Evolutionary conservation across 352 stramenopile species (phyloP).

Genomic region (Globisporangium heterothallicum): DNA sequence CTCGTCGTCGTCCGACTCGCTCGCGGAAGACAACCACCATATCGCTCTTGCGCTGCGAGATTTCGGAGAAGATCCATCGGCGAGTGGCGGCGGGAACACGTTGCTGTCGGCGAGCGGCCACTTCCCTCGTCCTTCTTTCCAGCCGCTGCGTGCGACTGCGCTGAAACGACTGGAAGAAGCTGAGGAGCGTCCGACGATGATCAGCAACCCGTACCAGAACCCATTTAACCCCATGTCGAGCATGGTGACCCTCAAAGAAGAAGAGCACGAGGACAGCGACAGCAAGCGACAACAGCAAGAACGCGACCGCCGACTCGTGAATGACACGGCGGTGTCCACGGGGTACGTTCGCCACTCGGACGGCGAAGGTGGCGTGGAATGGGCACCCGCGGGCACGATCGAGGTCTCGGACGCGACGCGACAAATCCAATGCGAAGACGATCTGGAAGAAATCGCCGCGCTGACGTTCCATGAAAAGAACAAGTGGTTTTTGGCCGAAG

Average conservation of each 20-base stretch:
- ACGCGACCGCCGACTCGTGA: conserved; percentile 20
- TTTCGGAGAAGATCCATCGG: conserved; percentile 55
- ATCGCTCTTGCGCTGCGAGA: conserved; percentile 73
- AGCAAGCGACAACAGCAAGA: conserved; percentile 12
- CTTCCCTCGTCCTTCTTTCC: conserved; percentile 48
- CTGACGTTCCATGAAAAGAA: conserved; percentile 83
- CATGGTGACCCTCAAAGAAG: conserved; percentile 50
- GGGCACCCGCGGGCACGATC: conserved; percentile 52
- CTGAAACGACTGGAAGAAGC: conserved; percentile 73
- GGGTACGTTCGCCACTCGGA: conserved; percentile 75
- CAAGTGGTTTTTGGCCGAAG: conserved; percentile 73
- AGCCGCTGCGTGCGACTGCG: conserved; percentile 68
- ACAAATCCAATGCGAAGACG: conserved; percentile 69
- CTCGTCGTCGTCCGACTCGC: conserved; percentile 42
- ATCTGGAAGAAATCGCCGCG: conserved; percentile 81
- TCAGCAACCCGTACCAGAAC: conserved; percentile 56
- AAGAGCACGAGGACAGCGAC: conserved; percentile 21
- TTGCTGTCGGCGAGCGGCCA: conserved; percentile 32
- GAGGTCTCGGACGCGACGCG: conserved; percentile 32
- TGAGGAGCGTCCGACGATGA: conserved; percentile 74
- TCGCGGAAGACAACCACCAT: conserved; percentile 64
- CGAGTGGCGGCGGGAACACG: conserved; percentile 27
- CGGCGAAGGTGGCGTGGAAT: conserved; percentile 55
- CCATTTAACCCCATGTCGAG: conserved; percentile 57
- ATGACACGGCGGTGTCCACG: conserved; percentile 69